phyloP scores from a whole-genome alignment of 2,329 filamentous ascomycete genomes.

The Colletotrichum euphorbiae region DNA sequence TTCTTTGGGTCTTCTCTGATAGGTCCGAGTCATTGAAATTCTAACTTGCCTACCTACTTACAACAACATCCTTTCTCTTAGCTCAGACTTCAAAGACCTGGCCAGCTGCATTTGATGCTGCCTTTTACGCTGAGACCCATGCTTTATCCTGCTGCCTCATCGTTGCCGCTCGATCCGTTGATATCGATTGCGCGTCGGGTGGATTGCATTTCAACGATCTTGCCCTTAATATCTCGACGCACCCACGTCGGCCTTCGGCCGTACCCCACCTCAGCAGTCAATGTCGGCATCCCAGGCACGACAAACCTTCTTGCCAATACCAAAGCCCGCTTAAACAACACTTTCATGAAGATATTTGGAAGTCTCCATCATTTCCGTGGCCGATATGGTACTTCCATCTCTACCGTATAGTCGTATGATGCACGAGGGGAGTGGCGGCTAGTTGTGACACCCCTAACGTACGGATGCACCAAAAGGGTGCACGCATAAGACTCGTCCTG shows the following conservation, averaged over 20 bases:
- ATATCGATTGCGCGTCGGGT: constrained; percentile 14
- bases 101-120: neutral
- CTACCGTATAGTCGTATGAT: neutral
- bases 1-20: constrained; percentile 38
- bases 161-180: neutral
- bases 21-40: constrained; percentile 41
- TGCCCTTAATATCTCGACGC: constrained; percentile 28
- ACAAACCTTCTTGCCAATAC: constrained; percentile 25
- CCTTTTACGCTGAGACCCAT: neutral
- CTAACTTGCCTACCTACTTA: constrained; percentile 25
- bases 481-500: neutral
- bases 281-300: constrained; percentile 19
- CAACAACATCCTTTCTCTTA: constrained; percentile 9
- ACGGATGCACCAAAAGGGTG: neutral
- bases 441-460: constrained; percentile 14
- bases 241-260: constrained; percentile 18
- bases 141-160: neutral
- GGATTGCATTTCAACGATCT: constrained; percentile 13
- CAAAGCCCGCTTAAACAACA: neutral
- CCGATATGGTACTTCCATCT: neutral
- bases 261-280: constrained; percentile 32
- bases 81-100: constrained; percentile 4
- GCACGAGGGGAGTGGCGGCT: neutral
- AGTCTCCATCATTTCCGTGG: neutral
- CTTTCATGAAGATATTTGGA: neutral